These are phyloP conservation scores for Bipolaris victoriae DNA, from an alignment of 2,329 filamentous ascomycete species.

Conservation along the genomic window DNA sequence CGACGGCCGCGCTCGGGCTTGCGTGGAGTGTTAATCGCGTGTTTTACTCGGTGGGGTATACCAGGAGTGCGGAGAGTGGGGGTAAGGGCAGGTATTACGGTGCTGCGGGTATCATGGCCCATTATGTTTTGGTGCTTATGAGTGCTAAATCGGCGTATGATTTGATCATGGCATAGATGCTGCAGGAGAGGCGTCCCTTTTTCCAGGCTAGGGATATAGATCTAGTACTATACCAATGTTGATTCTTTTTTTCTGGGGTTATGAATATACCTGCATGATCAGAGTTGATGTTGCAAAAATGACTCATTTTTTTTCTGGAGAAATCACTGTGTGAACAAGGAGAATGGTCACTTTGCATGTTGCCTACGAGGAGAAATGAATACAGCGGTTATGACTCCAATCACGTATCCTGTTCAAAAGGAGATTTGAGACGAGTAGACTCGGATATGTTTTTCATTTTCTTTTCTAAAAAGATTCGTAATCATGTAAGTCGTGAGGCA, in stretches of 20 bases:
- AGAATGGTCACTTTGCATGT: too few relatives aligned
- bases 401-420: too few relatives aligned
- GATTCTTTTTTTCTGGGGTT: too few relatives aligned
- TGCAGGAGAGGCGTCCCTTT: too few relatives aligned
- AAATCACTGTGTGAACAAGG: neutral
- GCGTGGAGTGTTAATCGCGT: conserved; percentile 59
- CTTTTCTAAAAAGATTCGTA: neutral
- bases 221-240: too few relatives aligned
- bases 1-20: conserved; percentile 54
- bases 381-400: too few relatives aligned
- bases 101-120: conserved; percentile 39
- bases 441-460: too few relatives aligned
- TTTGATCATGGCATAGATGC: conserved; percentile 23
- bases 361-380: too few relatives aligned
- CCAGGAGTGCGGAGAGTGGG: conserved; percentile 43
- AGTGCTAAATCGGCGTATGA: conserved; percentile 36
- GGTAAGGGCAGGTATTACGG: conserved; percentile 55
- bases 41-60: conserved; percentile 58
- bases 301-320: neutral
- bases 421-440: too few relatives aligned
- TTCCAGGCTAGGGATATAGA: too few relatives aligned
- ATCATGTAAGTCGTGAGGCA: neutral
- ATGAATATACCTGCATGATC: too few relatives aligned
- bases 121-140: conserved; percentile 38
- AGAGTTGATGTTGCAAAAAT: too few relatives aligned